phyloP scores from a whole-genome alignment of 1,139 yeast genomes.

The Saccharomycopsis crataegensis region DNA sequence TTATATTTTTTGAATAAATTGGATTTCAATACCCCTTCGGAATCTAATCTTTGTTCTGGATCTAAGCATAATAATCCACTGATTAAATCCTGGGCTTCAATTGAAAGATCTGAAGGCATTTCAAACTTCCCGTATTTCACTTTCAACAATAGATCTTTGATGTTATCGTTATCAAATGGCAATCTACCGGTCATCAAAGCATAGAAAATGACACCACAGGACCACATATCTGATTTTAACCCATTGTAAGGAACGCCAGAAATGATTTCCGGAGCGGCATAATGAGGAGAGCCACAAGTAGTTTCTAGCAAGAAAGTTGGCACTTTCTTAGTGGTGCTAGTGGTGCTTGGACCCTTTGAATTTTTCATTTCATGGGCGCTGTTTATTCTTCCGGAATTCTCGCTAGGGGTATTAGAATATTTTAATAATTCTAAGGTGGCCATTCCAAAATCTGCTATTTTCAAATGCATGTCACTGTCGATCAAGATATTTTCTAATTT shows the following conservation, averaged over 20 bases:
- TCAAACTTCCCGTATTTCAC: constrained; percentile 71
- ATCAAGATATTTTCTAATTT: constrained; percentile 71
- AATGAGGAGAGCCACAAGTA: constrained; percentile 81
- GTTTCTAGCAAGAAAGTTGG: constrained; percentile 67
- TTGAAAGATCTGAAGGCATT: constrained; percentile 59
- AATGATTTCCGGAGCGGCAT: constrained; percentile 83
- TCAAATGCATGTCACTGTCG: constrained; percentile 60
- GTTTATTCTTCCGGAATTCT: neutral
- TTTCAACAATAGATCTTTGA: constrained; percentile 58
- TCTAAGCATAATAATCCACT: constrained; percentile 69
- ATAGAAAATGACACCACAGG: constrained; percentile 75
- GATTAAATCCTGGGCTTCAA: constrained; percentile 66
- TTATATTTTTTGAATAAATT: constrained; percentile 59
- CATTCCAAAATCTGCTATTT: constrained; percentile 84
- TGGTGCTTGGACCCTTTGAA: constrained; percentile 1
- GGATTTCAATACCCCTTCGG: constrained; percentile 69
- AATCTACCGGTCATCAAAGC: constrained; percentile 72
- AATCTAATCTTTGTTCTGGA: constrained; percentile 68
- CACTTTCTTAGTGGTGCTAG: constrained; percentile 26
- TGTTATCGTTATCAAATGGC: constrained; percentile 78
- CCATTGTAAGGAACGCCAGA: constrained; percentile 75
- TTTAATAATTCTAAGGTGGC: constrained; percentile 55
- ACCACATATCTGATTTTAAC: constrained; percentile 80
- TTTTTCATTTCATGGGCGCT: neutral
- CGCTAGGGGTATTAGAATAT: constrained; percentile 2